Evolutionary conservation across 331 rosid genomes (phyloP).

Genomic region (Pyracantha coccinea): DNA sequence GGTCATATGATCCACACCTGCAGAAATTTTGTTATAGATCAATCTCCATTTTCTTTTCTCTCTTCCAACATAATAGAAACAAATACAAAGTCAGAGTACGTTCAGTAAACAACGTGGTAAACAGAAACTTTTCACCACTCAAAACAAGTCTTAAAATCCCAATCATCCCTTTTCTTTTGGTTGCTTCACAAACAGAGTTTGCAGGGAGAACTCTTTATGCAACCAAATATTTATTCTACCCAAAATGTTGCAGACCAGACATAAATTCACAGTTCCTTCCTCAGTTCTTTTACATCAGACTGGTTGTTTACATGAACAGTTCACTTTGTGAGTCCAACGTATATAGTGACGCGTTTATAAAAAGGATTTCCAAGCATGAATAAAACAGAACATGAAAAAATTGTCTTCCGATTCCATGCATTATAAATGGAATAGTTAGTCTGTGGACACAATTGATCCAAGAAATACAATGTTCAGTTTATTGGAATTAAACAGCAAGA

Average conservation of each 20-base stretch:
- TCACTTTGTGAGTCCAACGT: not conserved
- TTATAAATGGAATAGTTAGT: not conserved
- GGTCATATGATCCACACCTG: constrained; percentile 98
- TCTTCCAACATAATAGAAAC: not conserved
- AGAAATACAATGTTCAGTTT: not conserved
- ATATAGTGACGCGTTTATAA: not conserved
- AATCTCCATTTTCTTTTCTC: not conserved
- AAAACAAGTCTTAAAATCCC: not conserved
- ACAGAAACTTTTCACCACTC: not conserved
- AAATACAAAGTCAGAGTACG: not conserved
- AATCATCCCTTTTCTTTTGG: not conserved
- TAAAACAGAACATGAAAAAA: not conserved
- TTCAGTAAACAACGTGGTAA: not conserved
- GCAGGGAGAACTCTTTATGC: not conserved
- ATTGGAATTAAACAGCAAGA: not conserved
- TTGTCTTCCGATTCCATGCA: not conserved
- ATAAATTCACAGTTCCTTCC: not conserved
- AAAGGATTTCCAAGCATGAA: not conserved
- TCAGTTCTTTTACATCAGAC: not conserved
- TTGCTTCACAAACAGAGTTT: not conserved
- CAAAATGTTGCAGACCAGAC: not conserved
- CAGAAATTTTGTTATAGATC: constrained; percentile 1
- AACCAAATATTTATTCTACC: not conserved
- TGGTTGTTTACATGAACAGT: not conserved
- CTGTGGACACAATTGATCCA: not conserved